These are phyloP conservation scores for Prillingera fragicola DNA, from an alignment of 1,284 basidiomycete species.

Conservation along the genomic window DNA sequence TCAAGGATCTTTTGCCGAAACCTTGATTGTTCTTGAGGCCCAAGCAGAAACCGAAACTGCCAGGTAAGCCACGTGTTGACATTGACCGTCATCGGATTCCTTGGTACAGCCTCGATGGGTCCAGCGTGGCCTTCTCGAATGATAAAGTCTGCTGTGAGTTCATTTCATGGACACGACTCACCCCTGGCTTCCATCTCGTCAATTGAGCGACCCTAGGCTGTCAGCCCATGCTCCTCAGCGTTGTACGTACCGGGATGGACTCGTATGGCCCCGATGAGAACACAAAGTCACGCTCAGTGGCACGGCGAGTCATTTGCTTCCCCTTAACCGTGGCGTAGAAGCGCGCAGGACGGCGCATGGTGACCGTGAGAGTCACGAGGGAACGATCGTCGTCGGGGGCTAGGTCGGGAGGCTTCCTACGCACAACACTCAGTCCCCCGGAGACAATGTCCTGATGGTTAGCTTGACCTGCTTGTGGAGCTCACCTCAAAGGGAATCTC, in stretches of 20 bases:
- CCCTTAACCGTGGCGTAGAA: slow-evolving; percentile 12
- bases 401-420: not conserved
- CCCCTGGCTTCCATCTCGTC: slow-evolving; percentile 15
- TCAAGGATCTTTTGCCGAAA: slow-evolving; percentile 6
- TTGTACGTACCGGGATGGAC: slow-evolving; percentile 5
- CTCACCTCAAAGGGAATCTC: slow-evolving; percentile 20
- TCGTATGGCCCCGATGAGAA: slow-evolving; percentile 6
- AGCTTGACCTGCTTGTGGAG: not conserved
- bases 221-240: not conserved
- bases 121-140: slow-evolving; percentile 20
- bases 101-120: slow-evolving; percentile 8
- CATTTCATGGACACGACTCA: not conserved
- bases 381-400: not conserved
- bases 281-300: slow-evolving; percentile 24
- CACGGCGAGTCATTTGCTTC: slow-evolving; percentile 5
- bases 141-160: slow-evolving; percentile 9
- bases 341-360: slow-evolving; percentile 15
- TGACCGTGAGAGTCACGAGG: slow-evolving; percentile 14
- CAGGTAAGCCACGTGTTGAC: slow-evolving; percentile 17
- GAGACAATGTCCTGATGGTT: slow-evolving; percentile 13
- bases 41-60: slow-evolving; percentile 14
- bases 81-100: slow-evolving; percentile 8
- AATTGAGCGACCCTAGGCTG: not conserved
- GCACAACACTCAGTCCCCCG: slow-evolving; percentile 9
- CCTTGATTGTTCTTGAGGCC: not conserved